A percentile compares a stretch with the other conserved stretches of the same genome.
Evolutionary conservation across 2,329 filamentous ascomycete species (phyloP).

Genomic region (Pseudohalonectria lignicola): DNA sequence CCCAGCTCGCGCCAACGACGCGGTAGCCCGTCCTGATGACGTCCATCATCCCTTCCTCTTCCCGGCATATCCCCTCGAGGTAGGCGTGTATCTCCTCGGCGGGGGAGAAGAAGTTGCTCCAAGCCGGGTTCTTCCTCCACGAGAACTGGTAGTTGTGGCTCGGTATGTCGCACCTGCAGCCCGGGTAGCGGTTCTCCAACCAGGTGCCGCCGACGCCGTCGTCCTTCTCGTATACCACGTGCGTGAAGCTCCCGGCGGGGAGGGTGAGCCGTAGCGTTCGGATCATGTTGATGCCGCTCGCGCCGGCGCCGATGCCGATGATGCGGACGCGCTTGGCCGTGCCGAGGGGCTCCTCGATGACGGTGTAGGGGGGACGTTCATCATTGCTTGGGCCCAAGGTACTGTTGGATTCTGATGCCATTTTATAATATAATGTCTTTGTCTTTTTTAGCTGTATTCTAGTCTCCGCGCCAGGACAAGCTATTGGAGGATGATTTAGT

Average conservation of each 20-base stretch:
- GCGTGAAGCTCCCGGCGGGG: constrained; percentile 24
- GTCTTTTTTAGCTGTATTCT: not conserved
- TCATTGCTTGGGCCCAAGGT: too few species aligned
- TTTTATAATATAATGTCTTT: too few species aligned
- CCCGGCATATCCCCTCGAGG: constrained; percentile 29
- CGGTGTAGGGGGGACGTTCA: too few species aligned
- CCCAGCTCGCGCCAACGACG: constrained; percentile 31
- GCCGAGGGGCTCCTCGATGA: too few species aligned
- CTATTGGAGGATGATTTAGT: too few species aligned
- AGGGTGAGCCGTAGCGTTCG: constrained; percentile 31
- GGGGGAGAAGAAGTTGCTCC: constrained; percentile 45
- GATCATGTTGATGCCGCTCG: constrained; percentile 31
- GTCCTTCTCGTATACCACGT: constrained; percentile 46
- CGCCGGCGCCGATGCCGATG: constrained; percentile 31
- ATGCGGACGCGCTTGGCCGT: constrained; percentile 25
- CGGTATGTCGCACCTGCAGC: constrained; percentile 44
- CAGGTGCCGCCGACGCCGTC: constrained; percentile 44
- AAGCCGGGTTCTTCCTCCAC: constrained; percentile 47
- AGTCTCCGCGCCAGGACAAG: too few species aligned
- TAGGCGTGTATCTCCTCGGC: constrained; percentile 46
- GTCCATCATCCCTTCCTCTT: constrained; percentile 33
- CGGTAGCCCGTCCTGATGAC: constrained; percentile 30
- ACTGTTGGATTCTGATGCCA: too few species aligned
- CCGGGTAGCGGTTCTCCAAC: constrained; percentile 48
- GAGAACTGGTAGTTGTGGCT: constrained; percentile 54